Conservation (phyloP, 305 asterid species). For the Stenogyne calaminthoides region DNA sequence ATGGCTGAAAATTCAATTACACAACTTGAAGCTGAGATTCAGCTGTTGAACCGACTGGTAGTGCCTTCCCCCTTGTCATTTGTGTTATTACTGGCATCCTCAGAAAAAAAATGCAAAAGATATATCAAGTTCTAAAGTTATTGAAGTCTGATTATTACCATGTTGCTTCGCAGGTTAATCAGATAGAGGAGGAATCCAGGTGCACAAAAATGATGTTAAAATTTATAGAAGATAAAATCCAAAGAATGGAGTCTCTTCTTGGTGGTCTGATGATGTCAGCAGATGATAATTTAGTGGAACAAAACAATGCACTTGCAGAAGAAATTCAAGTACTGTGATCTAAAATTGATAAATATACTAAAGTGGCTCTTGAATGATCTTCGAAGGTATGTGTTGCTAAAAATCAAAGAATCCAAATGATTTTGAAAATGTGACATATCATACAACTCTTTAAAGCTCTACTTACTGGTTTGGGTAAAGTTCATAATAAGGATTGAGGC, state of each 20-base stretch:
- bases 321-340: slow-evolving; percentile 78
- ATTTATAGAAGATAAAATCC: slow-evolving; percentile 97
- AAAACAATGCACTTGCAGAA: slow-evolving; percentile 71
- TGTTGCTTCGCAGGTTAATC: slow-evolving; percentile 69
- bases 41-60: slow-evolving; percentile 94
- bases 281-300: slow-evolving; percentile 71
- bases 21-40: slow-evolving; percentile 87
- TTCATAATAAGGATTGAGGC: slow-evolving; percentile 17
- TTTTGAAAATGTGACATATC: slow-evolving; percentile 41
- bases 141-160: slow-evolving; percentile 11
- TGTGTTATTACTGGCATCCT: slow-evolving; percentile 9
- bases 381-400: slow-evolving; percentile 51
- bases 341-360: slow-evolving; percentile 84
- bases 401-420: slow-evolving; percentile 49
- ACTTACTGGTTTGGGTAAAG: slow-evolving; percentile 12
- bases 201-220: slow-evolving; percentile 96
- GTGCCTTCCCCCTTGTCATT: slow-evolving; percentile 13
- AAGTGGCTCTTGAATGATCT: slow-evolving; percentile 92
- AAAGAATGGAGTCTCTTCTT: slow-evolving; percentile 85
- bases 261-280: slow-evolving; percentile 68
- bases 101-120: not conserved
- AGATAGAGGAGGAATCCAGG: slow-evolving; percentile 95
- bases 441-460: slow-evolving; percentile 37
- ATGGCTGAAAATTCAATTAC: slow-evolving; percentile 83
- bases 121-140: slow-evolving; percentile 8